Base-by-base conservation (phyloP, 345 rosid species). In the Lagerstroemia speciosa region DNA sequence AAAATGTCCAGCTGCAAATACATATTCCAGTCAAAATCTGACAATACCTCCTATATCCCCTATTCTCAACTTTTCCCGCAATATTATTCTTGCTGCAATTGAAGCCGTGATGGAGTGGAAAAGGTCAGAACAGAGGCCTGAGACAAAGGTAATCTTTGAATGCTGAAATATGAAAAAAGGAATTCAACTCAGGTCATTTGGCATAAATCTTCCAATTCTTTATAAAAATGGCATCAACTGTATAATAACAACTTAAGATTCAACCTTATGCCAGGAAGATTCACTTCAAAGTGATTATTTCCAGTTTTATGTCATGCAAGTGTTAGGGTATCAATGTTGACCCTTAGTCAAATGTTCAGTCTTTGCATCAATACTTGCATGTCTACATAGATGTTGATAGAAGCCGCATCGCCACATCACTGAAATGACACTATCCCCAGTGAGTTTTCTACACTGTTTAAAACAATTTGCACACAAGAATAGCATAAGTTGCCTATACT, bases 21-120 rank as follows among this genome's bases (percentile, higher is more conserved):
- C 26, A 9, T 30, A 61, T 2, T 43, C 20, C 46, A 68, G 70
- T 48, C 72, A 5, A 68, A 41, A 46, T 53, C 62, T 38, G 33
- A 31, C 68, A 61, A 45, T 66, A 93, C 98, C 96, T 81, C 90
- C 96, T 50, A 87, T 76, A 63, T 93, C 97, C 45, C 80, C 74
- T 75, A 87, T 80, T 80, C 84, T 90, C 80, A 89, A 78, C 80
- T 85, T 90, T 77, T 93, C 98, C 71, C 29, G 83, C 69, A 90
- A 78, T 79, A 85, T 76, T 58, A 93, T 62, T 82, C 87, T 84
- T 46, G 96, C 97, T 58, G 83, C 78, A 73, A 87, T 73, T 72
- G 98, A 88, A 69, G 93, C 96, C 81, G 81, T 73, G 72, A 90
- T 77, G 98, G 97, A 77, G 86, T 84, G 67, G 87, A 78, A 73